Base-by-base conservation (phyloP, 768 basidiomycete genomes). In the Tulasnella sp. region DNA sequence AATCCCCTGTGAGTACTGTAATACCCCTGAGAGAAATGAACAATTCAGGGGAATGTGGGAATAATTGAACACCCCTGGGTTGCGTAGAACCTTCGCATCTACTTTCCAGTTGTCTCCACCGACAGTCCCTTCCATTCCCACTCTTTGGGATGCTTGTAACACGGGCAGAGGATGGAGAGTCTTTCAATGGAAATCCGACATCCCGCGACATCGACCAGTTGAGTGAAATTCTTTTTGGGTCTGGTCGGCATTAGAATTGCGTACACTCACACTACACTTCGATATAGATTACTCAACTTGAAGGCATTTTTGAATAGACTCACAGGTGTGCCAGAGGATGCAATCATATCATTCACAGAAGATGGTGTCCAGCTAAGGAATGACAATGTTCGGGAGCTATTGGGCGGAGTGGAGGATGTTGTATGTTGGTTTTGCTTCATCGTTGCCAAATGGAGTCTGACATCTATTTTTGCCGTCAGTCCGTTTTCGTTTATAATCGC, bases 401-500 rank as follows among this genome's bases (percentile, higher is more conserved):
- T 90, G 33, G 82, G 77, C 31, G 80, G 81, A 43, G 69, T 75
- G 19, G 76, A 79, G 59, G 82, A 83, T 45, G 72, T 62, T 37
- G 10, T 12, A 15, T 16, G 9, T 7, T 48, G 9, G 12, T 28
- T 48, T 25, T 32, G 13, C 35, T n/a, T 27, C 15, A 29, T 47
- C 31, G n/a, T n/a, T 5, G 10, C 27, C 6, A 40, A 5, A 40
- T 40, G 39, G n/a, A 40, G 19, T 40, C 6, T 16, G 6, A 49
- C 7, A 31, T 32, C 39, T 33, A n/a, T 29, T 24, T 13, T 6
- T 34, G 33, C 13, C 19, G 13, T 35, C 22, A 76, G 86, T 72
- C 77, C 5, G 81, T 90, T 54, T 89, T 76, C 59, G 82, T 89
- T 4, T 90, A 84, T 66, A 89, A 88, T 66, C 86, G 85, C 60